These are phyloP conservation scores for Phalaenopsis hybrid DNA, from an alignment of 116 monocot species.

Conservation along the genomic window DNA sequence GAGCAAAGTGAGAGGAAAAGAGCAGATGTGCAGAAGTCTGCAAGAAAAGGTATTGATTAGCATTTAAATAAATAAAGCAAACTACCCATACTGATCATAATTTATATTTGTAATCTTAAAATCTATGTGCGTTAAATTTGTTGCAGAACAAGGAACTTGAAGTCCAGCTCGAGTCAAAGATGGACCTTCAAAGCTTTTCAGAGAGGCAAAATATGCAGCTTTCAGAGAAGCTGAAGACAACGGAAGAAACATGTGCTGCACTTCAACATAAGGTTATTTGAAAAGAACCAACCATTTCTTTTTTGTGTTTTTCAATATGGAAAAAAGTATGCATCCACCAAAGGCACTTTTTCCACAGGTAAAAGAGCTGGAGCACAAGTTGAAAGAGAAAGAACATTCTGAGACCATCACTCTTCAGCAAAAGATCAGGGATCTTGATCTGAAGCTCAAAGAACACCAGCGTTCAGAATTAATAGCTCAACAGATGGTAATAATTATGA, in stretches of 20 bases:
- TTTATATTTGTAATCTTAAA: neutral
- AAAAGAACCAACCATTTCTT: neutral
- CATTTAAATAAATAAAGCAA: neutral
- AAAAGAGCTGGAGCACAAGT: slow-evolving; percentile 49
- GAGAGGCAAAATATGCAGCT: slow-evolving; percentile 49
- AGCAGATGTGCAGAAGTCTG: slow-evolving; percentile 48
- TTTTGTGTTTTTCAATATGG: neutral
- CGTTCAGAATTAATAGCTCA: slow-evolving; percentile 22
- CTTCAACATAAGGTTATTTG: slow-evolving; percentile 56
- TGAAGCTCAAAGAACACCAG: slow-evolving; percentile 40
- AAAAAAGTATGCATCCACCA: neutral
- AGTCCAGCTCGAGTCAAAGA: slow-evolving; percentile 44
- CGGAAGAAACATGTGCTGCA: slow-evolving; percentile 42
- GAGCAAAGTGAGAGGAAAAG: slow-evolving; percentile 61
- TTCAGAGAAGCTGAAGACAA: slow-evolving; percentile 48
- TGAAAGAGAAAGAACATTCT: slow-evolving; percentile 48
- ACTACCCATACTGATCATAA: neutral
- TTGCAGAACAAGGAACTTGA: slow-evolving; percentile 64
- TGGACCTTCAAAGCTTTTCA: slow-evolving; percentile 33
- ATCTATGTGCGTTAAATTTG: neutral
- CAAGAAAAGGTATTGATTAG: slow-evolving; percentile 62
- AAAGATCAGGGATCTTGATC: slow-evolving; percentile 52
- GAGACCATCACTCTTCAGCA: slow-evolving; percentile 37
- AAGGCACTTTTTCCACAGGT: slow-evolving; percentile 22
- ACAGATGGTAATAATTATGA: slow-evolving; percentile 24